Conservation (phyloP, 352 stramenopile species). For the Pythium vanterpoolii region DNA sequence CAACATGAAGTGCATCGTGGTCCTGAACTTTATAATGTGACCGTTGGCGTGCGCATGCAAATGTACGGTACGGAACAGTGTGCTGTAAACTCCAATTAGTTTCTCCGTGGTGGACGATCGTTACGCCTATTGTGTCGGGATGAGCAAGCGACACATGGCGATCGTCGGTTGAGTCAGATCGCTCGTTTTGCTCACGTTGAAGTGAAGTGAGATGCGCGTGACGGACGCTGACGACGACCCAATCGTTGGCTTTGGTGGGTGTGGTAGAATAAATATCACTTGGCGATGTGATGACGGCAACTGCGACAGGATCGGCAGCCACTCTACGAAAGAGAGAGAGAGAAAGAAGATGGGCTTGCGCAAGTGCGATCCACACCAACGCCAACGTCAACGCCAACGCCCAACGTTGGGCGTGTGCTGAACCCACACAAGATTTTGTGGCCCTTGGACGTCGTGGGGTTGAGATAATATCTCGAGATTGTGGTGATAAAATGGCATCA, state of each 20-base stretch:
- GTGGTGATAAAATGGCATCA: no score
- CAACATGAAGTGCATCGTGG: background rate
- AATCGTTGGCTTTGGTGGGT: background rate
- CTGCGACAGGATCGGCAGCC: background rate
- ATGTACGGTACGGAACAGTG: background rate
- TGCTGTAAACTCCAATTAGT: no score
- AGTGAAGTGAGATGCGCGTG: slow-evolving; percentile 4
- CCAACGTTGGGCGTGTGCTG: no score
- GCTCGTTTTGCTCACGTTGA: slow-evolving; percentile 24
- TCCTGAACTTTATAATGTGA: no score
- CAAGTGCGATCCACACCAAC: background rate
- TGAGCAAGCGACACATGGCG: slow-evolving; percentile 12
- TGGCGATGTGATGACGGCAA: background rate
- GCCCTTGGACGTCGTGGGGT: no score
- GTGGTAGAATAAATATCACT: no score
- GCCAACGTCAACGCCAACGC: no score
- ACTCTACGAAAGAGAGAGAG: no score
- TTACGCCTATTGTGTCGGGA: background rate
- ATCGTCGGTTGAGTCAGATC: slow-evolving; percentile 4
- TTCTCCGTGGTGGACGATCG: no score
- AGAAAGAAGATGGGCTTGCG: background rate
- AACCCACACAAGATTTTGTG: no score
- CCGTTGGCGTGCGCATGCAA: no score
- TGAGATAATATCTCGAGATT: no score
- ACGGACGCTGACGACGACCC: slow-evolving; percentile 10